These are phyloP conservation scores for Sutorius australiensis DNA, from an alignment of 768 basidiomycete genomes.

Conservation along the genomic window DNA sequence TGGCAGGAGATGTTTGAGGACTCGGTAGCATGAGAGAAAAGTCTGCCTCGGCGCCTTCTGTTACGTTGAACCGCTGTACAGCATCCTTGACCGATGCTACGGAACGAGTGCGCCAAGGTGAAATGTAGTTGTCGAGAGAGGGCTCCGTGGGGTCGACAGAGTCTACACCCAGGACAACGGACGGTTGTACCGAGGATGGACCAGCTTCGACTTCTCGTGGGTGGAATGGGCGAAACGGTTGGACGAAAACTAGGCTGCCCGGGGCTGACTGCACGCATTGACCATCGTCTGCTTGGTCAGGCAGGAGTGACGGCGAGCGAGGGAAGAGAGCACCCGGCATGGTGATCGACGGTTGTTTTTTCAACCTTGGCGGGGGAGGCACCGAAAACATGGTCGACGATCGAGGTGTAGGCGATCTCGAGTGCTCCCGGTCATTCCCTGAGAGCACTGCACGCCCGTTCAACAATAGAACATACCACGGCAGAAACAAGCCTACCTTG, in stretches of 20 bases:
- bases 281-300: conserved; percentile 27
- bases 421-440: conserved; percentile 17
- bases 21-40: conserved; percentile 52
- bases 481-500: conserved; percentile 19
- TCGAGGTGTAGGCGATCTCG: conserved; percentile 18
- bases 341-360: conserved; percentile 42
- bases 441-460: conserved; percentile 18
- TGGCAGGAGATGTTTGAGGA: conserved; percentile 35
- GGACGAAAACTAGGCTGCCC: background rate
- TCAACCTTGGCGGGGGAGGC: conserved; percentile 32
- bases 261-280: background rate
- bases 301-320: conserved; percentile 64
- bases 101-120: conserved; percentile 33
- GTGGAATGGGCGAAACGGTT: background rate
- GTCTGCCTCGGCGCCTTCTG: conserved; percentile 43
- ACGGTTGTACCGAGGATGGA: conserved; percentile 10
- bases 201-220: conserved; percentile 12
- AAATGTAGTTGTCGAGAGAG: conserved; percentile 17
- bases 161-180: conserved; percentile 3
- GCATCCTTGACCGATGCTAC: conserved; percentile 47
- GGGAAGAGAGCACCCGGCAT: conserved; percentile 83
- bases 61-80: conserved; percentile 43
- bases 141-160: background rate
- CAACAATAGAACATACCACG: background rate
- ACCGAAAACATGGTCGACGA: conserved; percentile 13